These are phyloP conservation scores for Ogataea pini DNA, from an alignment of 805 yeast species.

Conservation along the genomic window DNA sequence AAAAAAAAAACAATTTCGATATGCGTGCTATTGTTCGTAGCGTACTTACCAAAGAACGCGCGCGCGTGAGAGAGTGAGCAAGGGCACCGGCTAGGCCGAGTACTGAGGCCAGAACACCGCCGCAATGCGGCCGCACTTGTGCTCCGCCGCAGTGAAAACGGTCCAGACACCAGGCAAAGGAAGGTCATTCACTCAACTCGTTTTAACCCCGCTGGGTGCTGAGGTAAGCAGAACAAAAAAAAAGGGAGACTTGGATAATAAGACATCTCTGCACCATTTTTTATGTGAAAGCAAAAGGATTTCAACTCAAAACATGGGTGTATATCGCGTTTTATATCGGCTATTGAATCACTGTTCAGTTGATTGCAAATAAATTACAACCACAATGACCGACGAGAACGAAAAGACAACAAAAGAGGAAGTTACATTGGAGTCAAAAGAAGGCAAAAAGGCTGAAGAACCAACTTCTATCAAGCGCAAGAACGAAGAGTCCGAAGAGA, in stretches of 20 bases:
- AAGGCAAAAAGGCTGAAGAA: constrained; percentile 5
- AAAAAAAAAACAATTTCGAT: not conserved
- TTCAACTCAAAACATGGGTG: not conserved
- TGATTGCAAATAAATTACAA: not conserved
- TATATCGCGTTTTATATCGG: not conserved
- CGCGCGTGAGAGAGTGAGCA: no score
- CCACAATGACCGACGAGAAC: constrained; percentile 2
- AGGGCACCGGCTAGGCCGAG: not conserved
- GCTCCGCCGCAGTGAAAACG: not conserved
- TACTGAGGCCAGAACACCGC: not conserved
- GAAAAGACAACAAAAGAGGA: constrained; percentile 5
- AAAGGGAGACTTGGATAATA: not conserved
- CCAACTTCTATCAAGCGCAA: constrained; percentile 10
- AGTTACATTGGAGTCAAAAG: constrained; percentile 2
- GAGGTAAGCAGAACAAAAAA: not conserved
- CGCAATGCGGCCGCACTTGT: not conserved
- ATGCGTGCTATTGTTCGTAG: not conserved
- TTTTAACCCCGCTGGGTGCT: not conserved
- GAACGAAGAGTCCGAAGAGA: constrained; percentile 9
- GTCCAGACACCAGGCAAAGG: not conserved
- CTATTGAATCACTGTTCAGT: not conserved
- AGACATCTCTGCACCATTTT: not conserved
- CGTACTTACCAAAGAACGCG: no score
- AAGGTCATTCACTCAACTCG: not conserved
- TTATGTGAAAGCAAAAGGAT: not conserved